Evolutionary conservation across 169 alveolate species (phyloP), one percentile per base, ranked within the genome.

Genomic region (Cryptosporidium ubiquitum): DNA sequence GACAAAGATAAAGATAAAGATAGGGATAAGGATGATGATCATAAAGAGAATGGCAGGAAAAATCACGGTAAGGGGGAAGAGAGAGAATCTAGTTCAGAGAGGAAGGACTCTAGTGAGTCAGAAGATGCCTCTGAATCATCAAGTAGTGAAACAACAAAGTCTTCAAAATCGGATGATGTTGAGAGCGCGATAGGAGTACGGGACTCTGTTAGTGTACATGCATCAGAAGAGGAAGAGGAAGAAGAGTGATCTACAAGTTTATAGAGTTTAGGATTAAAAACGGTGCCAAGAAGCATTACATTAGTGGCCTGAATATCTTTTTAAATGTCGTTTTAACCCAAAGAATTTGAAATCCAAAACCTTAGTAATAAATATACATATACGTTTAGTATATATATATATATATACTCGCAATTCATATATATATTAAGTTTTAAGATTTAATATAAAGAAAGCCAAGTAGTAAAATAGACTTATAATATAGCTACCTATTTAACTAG

Each of bases 161-260:
- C 71, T 35, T 58, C 68, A 26, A 55, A 55, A 26, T 35, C 71
- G 40, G 26, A 23, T 23, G 66, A 44, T 44, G 47, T 31, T 26
- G 89, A 79, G 18, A 40, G 52, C n/a, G 68, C 79, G 6, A 31
- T 37, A 5, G 68, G 58, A 5, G 79, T 12, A 29, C 60, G 61
- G 5, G 75, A 64, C 0, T 33, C 69, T 31, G 85, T 0, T 16
- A 79, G 89, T 64, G 52, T 66, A 12, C 89, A 39, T 12, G 89
- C 61, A 9, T 61, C 89, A 14, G 89, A 79, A 39, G 89, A 79
- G 58, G 89, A 79, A 33, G 75, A 79, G 52, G 89, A 79, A 23
- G 86, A 55, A 14, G 5, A 55, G 55, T 47, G 20, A 47, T n/a
- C n/a, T n/a, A 47, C 5, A 47, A 3, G 23, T 10, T 14, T 47